Conservation (phyloP, 108 stramenopile genomes). For the Fragilariopsis cylindrus region DNA sequence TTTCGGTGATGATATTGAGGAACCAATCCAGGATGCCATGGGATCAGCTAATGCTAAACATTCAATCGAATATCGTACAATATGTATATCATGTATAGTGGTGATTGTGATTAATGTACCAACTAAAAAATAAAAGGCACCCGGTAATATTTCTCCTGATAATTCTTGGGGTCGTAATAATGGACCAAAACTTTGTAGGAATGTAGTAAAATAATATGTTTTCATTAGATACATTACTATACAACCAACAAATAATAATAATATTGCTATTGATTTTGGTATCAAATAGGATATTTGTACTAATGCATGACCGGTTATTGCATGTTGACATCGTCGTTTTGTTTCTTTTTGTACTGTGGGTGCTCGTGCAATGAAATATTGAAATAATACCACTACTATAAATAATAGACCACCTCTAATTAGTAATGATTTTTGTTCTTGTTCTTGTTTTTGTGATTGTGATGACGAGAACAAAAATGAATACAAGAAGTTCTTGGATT, state of each 20-base stretch:
- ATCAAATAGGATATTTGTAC: constrained; percentile 50
- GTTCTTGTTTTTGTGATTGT: no score
- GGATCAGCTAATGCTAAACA: constrained; percentile 64
- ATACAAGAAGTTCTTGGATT: no score
- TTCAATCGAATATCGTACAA: constrained; percentile 51
- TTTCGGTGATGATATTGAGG: constrained; percentile 25
- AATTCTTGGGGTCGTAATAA: constrained; percentile 48
- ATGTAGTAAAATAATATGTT: constrained; percentile 25
- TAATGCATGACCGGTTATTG: constrained; percentile 53
- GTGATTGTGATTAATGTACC: constrained; percentile 40
- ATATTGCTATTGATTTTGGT: constrained; percentile 27
- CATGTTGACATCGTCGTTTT: constrained; percentile 58
- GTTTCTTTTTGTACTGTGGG: constrained; percentile 33
- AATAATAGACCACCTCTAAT: constrained; percentile 9
- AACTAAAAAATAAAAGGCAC: constrained; percentile 63
- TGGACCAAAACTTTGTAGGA: constrained; percentile 38
- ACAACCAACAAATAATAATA: constrained; percentile 21
- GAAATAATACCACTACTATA: constrained; percentile 39
- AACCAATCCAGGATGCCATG: constrained; percentile 60
- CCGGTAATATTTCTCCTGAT: constrained; percentile 30
- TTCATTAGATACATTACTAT: constrained; percentile 30
- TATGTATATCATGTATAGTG: constrained; percentile 11
- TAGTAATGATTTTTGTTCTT: neutral
- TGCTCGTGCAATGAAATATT: constrained; percentile 28
- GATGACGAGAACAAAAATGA: no score